Base-by-base conservation (phyloP, 768 basidiomycete genomes). In the Boletus reticuloceps region DNA sequence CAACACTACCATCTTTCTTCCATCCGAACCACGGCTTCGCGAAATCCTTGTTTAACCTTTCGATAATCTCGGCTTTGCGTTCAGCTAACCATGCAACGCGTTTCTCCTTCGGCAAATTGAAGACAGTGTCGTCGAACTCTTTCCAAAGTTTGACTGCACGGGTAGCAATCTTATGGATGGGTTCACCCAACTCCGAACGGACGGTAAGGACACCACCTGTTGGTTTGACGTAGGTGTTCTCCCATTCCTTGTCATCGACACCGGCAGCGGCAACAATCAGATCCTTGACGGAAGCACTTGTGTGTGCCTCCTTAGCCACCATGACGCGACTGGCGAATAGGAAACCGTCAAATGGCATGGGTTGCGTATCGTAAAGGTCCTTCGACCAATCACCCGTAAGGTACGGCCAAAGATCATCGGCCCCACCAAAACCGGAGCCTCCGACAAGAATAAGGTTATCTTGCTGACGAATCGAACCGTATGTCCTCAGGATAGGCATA, bases 271-370 rank as follows among this genome's bases (percentile, higher is more conserved):
- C 90, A 54, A 98, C 88, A 58, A 99, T 98, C 58, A 99, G 81
- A 72, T 98, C 91, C 79, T 98, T 99, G 72, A 99, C 95, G 8
- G 88, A 87, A 3, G 91, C 80, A 63, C 87, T 90, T 0, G 97
- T 98, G 72, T 98, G 96, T 5, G 96, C 94, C 73, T 99, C 97
- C 75, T 94, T 94, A 47, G 97, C 96, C 32, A 98, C 94, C 96
- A 99, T 98, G 69, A 98, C 94, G 51, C 97, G 89, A 66, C 89
- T 91, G 7, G 91, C 97, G 64, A 95, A 97, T 43, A 99, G 79
- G 79, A 96, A 94, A 47, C 96, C 97, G 61, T 98, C 96, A 76
- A 94, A 97, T 2, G 97, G 97, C 97, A 98, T 99, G 13, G 90
- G 88, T 72, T 98, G 93, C 46, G 87, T 79, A 54, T 84, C 86